Conservation (phyloP, 768 basidiomycete species). For the Mrakia blollopis region DNA sequence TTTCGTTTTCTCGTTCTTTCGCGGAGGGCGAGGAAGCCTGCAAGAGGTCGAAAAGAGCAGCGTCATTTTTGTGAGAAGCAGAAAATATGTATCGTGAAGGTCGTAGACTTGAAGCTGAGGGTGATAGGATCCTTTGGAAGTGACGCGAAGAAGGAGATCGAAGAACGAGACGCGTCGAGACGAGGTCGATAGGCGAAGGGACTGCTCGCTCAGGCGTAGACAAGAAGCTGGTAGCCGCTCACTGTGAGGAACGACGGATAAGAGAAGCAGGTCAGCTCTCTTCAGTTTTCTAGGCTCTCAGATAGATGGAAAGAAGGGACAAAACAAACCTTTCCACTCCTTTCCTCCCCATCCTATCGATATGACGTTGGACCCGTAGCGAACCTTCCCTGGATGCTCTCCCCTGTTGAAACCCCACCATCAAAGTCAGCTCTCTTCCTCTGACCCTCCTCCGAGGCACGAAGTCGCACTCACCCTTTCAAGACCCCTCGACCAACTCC, state of each 20-base stretch:
- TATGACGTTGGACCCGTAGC: not conserved
- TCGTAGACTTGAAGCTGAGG: not conserved
- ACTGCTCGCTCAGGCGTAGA: conserved; percentile 1
- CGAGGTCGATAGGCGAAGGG: not conserved
- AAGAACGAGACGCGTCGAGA: not conserved
- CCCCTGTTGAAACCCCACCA: not conserved
- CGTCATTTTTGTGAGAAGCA: too few relatives aligned
- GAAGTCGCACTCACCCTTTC: not conserved
- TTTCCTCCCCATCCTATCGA: conserved; percentile 8
- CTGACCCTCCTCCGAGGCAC: not conserved
- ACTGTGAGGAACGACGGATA: not conserved
- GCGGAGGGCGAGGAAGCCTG: too few relatives aligned
- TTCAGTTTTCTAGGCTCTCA: not conserved
- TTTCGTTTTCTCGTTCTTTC: too few relatives aligned
- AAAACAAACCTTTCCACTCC: not conserved
- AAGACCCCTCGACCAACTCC: not conserved
- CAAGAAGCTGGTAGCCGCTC: conserved; percentile 13
- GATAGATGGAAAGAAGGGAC: not conserved
- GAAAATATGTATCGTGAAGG: not conserved
- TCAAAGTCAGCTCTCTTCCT: not conserved
- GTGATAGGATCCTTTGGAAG: not conserved
- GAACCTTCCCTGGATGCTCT: conserved; percentile 13
- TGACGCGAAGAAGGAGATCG: not conserved
- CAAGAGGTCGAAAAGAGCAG: too few relatives aligned
- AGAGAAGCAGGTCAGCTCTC: too few relatives aligned